Percentiles rank a stretch among this genome's conserved stretches.
Conservation (phyloP, 2,329 filamentous ascomycete species). For the Colletotrichum caudatum region DNA sequence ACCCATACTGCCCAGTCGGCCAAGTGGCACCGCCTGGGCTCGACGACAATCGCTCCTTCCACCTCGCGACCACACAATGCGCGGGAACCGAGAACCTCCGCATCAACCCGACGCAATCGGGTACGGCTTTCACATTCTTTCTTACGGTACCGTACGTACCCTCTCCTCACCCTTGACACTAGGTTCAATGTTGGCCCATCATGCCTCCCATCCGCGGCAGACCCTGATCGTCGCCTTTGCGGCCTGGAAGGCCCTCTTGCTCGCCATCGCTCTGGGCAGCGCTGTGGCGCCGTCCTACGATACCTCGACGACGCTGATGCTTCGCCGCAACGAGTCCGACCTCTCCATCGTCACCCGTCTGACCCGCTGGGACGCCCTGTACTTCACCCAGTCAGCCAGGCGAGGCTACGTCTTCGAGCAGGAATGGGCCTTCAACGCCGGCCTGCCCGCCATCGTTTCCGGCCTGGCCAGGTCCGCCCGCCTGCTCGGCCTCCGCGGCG, state of each 20-base stretch:
- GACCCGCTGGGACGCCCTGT: conserved; percentile 85
- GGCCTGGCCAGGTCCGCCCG: conserved; percentile 49
- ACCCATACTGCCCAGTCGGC: conserved; percentile 7
- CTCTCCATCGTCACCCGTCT: conserved; percentile 66
- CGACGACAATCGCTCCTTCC: neutral
- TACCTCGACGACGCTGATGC: conserved; percentile 73
- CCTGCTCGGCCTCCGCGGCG: conserved; percentile 44
- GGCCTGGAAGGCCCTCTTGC: conserved; percentile 75
- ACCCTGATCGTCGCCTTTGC: conserved; percentile 61
- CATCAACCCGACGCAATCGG: neutral
- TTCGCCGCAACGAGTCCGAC: conserved; percentile 46
- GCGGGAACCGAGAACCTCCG: neutral
- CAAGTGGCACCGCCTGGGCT: conserved; percentile 8
- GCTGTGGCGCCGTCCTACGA: conserved; percentile 74
- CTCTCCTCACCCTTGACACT: neutral
- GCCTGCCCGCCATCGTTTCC: conserved; percentile 59
- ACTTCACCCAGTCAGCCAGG: conserved; percentile 73
- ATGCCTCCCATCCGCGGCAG: conserved; percentile 38
- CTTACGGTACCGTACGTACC: too few species aligned
- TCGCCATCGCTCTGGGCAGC: conserved; percentile 69
- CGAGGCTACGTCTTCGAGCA: conserved; percentile 81
- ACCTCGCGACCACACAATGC: conserved; percentile 15
- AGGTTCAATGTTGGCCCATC: neutral
- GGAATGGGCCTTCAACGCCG: conserved; percentile 82
- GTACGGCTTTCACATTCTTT: neutral